Evolutionary conservation across 441 rosid genomes (phyloP).

Genomic region (Pelargonium cotyledonis): DNA sequence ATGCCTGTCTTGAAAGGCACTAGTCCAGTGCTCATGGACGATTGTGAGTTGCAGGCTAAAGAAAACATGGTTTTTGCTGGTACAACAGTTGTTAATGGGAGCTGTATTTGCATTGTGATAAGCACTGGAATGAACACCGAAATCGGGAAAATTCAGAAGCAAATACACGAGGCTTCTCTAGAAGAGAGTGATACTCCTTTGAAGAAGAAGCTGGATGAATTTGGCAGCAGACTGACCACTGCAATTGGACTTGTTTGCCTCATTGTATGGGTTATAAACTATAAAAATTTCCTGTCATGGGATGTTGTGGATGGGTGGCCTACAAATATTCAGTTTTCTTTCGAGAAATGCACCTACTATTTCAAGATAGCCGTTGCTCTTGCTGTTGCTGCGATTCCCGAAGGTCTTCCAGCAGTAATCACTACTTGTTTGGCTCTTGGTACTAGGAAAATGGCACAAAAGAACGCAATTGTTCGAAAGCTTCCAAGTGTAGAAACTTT

Average conservation of each 20-base stretch:
- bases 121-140: constrained; percentile 42
- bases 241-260: constrained; percentile 1
- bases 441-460: constrained; percentile 27
- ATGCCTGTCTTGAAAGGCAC: constrained; percentile 42
- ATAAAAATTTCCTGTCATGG: constrained; percentile 31
- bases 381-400: constrained; percentile 47
- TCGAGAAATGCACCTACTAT: constrained; percentile 45
- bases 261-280: constrained; percentile 7
- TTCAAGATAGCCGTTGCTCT: constrained; percentile 42
- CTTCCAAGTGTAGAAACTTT: constrained; percentile 46
- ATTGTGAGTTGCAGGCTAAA: constrained; percentile 38
- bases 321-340: constrained; percentile 35
- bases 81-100: constrained; percentile 45
- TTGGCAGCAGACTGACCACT: constrained; percentile 6
- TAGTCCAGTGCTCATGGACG: constrained; percentile 19
- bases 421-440: constrained; percentile 45
- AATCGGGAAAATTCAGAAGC: constrained; percentile 38
- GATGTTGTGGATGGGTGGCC: constrained; percentile 40
- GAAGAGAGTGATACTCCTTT: constrained; percentile 43
- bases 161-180: constrained; percentile 35
- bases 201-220: constrained; percentile 32
- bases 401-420: constrained; percentile 45
- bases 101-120: constrained; percentile 35
- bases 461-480: constrained; percentile 36
- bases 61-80: constrained; percentile 41